phyloP scores from a whole-genome alignment of 192 early-diverging fungal species.

The Linnemannia zychae region DNA sequence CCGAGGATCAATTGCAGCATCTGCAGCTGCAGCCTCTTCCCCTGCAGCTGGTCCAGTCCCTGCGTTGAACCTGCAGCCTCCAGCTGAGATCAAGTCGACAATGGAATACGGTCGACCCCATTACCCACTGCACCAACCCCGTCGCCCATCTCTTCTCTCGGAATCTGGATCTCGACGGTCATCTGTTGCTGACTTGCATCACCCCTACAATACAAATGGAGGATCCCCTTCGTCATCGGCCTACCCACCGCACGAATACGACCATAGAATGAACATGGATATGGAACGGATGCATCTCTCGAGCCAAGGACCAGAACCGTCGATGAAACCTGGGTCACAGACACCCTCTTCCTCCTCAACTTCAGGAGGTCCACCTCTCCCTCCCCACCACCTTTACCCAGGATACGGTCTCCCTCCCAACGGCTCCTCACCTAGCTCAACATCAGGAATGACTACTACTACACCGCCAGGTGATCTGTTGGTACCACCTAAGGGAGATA shows the following conservation, averaged over 20 bases:
- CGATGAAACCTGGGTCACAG: background rate
- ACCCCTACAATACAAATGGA: constrained; percentile 11
- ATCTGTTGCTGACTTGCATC: constrained; percentile 28
- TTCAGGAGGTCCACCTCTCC: constrained; percentile 16
- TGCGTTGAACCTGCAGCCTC: constrained; percentile 28
- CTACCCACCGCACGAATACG: constrained; percentile 30
- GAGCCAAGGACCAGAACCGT: constrained; percentile 8
- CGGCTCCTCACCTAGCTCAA: background rate
- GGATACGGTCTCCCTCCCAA: constrained; percentile 23
- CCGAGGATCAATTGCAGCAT: constrained; percentile 31
- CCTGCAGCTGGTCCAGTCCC: constrained; percentile 16
- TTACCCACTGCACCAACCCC: constrained; percentile 37
- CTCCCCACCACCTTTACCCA: constrained; percentile 47
- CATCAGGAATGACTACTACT: background rate
- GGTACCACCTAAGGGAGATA: constrained; percentile 49
- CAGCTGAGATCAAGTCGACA: constrained; percentile 41
- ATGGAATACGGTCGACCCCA: constrained; percentile 32
- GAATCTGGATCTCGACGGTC: constrained; percentile 34
- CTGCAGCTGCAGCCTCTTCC: background rate
- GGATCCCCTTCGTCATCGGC: background rate
- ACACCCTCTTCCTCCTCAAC: constrained; percentile 22
- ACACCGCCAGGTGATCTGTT: constrained; percentile 7
- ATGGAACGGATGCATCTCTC: constrained; percentile 48
- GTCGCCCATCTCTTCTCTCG: constrained; percentile 31
- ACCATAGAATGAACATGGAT: constrained; percentile 40